Evolutionary conservation across 2,329 filamentous ascomycete species (phyloP), one percentile per base, ranked within the genome.

Genomic region (Nothopassalora personata): DNA sequence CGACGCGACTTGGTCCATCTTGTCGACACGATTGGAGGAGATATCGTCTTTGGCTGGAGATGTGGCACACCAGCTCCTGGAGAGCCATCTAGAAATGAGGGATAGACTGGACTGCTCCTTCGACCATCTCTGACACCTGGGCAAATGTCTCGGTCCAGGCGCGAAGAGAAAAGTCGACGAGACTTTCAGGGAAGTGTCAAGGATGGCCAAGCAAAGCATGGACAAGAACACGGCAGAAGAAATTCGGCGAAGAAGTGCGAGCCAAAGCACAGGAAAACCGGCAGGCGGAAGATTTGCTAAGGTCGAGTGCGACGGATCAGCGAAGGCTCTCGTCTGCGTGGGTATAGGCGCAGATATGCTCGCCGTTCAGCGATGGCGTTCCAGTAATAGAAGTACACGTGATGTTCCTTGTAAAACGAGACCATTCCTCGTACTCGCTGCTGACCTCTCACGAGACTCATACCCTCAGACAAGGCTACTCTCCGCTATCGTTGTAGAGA

Each of bases 111-210:
- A 87, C 18, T 84, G 83, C 7, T 85, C 82, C 66, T 73, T 89
- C 45, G 83, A 89, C 52, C 81, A 88, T 70, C 76, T 91, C 52
- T 87, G 89, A 79, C 72, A 84, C 65, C 80, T 90, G 73, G 85
- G 84, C 30, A 82, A 89, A 11, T 77, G 85, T 59, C 87, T 88
- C 67, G 88, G 89, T 0, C 88, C 87, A 0, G 86, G 90, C 68
- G 88, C 86, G 0, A 89, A 90, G 80, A 86, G 90, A 78, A 81
- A 89, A 71, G 81, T 88, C 4, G 86, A 90, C 59, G 79, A 86
- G 73, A 89, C 87, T 1, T 90, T 86, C 83, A 71, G 80, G 27
- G 81, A 90, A 71, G 76, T 89, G 65, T 80, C 80, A 66, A 83
- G 87, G 36, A 80, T 90, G 50, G 70, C 88, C 56, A 81, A 83